Conservation (phyloP, 371 early-diverging fungal species). For the Mucor piriformis region DNA sequence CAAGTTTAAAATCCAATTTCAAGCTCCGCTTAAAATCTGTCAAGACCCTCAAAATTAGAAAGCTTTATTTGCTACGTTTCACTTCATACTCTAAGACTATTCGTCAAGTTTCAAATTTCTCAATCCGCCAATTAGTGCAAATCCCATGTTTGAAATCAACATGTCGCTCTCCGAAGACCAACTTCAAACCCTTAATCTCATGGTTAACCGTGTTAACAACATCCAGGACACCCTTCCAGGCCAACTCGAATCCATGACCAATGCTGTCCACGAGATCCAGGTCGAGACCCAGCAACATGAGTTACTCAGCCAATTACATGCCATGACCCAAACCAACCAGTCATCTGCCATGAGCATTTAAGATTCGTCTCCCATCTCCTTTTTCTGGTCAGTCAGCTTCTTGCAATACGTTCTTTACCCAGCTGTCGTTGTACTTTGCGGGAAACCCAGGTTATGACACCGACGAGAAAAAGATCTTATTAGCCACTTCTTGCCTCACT, state of each 20-base stretch:
- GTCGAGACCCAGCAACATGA: not conserved
- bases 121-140: too few relatives aligned
- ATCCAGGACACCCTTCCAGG: not conserved
- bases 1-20: not conserved
- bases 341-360: not conserved
- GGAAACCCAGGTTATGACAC: not conserved
- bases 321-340: not conserved
- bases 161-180: not conserved
- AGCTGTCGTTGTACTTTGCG: not conserved
- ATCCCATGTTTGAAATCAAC: too few relatives aligned
- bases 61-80: not conserved
- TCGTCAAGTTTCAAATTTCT: not conserved
- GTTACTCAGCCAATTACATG: not conserved
- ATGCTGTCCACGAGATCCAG: not conserved
- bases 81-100: not conserved
- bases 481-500: not conserved
- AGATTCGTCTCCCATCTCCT: not conserved
- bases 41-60: not conserved
- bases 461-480: not conserved
- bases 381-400: not conserved
- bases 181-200: not conserved
- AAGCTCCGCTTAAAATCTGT: not conserved
- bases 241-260: not conserved
- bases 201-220: not conserved
- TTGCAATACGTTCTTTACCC: not conserved